A percentile compares a stretch with the other conserved stretches of the same genome.
phyloP scores from a whole-genome alignment of 1,284 basidiomycete genomes.

The Moesziomyces antarcticus region DNA sequence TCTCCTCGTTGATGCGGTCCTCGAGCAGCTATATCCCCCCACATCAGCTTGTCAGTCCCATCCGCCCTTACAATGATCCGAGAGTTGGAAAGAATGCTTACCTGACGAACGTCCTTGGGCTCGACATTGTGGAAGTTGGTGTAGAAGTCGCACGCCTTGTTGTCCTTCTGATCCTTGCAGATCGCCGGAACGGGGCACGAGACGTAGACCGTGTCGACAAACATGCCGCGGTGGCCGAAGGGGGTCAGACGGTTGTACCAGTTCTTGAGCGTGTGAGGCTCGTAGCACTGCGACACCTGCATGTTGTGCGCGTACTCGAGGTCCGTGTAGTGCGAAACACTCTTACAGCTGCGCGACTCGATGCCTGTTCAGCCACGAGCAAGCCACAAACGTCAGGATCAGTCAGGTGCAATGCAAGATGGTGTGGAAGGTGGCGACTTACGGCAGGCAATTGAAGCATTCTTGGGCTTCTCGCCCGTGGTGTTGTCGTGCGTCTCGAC shows the following conservation, averaged over 20 bases:
- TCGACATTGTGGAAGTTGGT: too few species aligned
- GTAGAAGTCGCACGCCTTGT: neutral
- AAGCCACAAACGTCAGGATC: too few species aligned
- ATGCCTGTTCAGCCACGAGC: too few species aligned
- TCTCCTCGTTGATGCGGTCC: slow-evolving; percentile 5
- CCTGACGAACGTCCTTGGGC: neutral
- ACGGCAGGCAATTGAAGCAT: neutral
- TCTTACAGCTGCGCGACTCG: slow-evolving; percentile 7
- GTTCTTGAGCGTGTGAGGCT: neutral
- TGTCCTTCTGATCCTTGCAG: neutral
- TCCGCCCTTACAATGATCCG: neutral
- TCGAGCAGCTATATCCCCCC: neutral
- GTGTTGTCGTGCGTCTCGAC: too few species aligned
- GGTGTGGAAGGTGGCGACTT: neutral
- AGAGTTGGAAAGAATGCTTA: neutral
- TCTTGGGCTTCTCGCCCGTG: too few species aligned
- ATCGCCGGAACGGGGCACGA: too few species aligned
- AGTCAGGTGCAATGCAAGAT: neutral
- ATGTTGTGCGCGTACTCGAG: neutral
- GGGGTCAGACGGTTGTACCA: slow-evolving; percentile 1
- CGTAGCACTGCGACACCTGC: slow-evolving; percentile 4
- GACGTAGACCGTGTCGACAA: slow-evolving; percentile 12
- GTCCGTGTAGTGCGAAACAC: neutral
- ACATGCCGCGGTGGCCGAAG: neutral
- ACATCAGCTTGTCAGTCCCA: neutral